Evolutionary conservation across 371 early-diverging fungal species (phyloP).

Genomic region (Saksenaea vasiformis): DNA sequence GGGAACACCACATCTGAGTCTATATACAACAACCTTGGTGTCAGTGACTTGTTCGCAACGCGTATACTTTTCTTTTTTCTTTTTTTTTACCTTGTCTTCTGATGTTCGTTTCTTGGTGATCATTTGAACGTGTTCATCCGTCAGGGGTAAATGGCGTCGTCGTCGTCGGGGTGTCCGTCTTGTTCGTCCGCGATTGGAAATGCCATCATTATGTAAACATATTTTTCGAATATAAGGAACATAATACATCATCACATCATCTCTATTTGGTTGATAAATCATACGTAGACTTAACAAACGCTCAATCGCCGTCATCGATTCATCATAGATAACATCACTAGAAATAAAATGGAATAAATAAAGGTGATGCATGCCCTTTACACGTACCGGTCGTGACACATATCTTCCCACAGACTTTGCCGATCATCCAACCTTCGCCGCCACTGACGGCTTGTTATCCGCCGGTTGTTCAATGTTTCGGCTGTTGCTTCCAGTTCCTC

Average conservation of each 20-base stretch:
- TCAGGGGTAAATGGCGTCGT: constrained; percentile 13
- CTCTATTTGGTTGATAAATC: background rate
- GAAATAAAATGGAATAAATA: background rate
- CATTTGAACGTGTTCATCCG: constrained; percentile 11
- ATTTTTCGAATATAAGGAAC: constrained; percentile 25
- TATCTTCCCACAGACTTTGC: background rate
- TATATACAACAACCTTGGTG: background rate
- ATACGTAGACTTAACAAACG: background rate
- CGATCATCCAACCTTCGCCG: background rate
- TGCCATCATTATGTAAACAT: constrained; percentile 20
- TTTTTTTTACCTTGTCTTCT: constrained; percentile 6
- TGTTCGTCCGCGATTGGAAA: constrained; percentile 16
- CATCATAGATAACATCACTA: background rate
- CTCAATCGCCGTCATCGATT: background rate
- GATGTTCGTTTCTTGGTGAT: background rate
- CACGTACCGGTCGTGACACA: background rate
- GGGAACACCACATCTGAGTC: background rate
- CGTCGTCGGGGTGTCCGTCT: constrained; percentile 10
- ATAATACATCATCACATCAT: constrained; percentile 20
- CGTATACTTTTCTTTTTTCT: no score
- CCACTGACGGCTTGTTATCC: background rate
- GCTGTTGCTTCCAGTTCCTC: background rate
- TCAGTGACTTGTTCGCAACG: no score
- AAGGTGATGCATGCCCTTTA: background rate
- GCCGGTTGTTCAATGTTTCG: background rate